Evolutionary conservation across 2,329 filamentous ascomycete genomes (phyloP).

Genomic region (Epichloe baconii): DNA sequence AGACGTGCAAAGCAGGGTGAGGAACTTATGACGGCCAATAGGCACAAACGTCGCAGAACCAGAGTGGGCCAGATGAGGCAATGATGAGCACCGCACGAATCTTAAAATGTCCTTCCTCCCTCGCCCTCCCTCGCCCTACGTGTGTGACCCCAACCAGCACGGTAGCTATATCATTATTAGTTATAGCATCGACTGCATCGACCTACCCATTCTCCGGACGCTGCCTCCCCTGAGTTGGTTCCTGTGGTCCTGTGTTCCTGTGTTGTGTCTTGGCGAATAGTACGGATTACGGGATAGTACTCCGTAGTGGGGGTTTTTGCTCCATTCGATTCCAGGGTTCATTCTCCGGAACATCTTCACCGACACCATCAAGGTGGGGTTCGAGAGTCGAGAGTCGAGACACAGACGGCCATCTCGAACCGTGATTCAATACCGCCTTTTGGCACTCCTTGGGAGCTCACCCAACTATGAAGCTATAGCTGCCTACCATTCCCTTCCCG

Average conservation of each 20-base stretch:
- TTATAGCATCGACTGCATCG: neutral
- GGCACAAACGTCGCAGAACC: no score
- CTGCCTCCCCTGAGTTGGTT: neutral
- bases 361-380: slow-evolving; percentile 7
- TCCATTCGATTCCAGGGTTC: slow-evolving; percentile 6
- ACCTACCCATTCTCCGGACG: neutral
- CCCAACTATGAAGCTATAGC: neutral
- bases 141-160: neutral
- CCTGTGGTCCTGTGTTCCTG: slow-evolving; percentile 1
- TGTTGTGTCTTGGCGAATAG: slow-evolving; percentile 3
- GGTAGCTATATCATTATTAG: neutral
- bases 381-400: neutral
- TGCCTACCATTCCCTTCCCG: neutral
- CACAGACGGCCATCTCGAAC: neutral
- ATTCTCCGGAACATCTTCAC: slow-evolving; percentile 8
- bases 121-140: neutral
- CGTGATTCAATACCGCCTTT: slow-evolving; percentile 1
- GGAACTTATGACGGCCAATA: neutral
- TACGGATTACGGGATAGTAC: neutral
- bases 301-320: slow-evolving; percentile 4
- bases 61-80: no score
- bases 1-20: neutral
- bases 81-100: no score
- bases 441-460: neutral
- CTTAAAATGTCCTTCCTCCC: neutral